phyloP scores from a whole-genome alignment of 2,329 filamentous ascomycete species.

The Pseudocercospora fijiensis region DNA sequence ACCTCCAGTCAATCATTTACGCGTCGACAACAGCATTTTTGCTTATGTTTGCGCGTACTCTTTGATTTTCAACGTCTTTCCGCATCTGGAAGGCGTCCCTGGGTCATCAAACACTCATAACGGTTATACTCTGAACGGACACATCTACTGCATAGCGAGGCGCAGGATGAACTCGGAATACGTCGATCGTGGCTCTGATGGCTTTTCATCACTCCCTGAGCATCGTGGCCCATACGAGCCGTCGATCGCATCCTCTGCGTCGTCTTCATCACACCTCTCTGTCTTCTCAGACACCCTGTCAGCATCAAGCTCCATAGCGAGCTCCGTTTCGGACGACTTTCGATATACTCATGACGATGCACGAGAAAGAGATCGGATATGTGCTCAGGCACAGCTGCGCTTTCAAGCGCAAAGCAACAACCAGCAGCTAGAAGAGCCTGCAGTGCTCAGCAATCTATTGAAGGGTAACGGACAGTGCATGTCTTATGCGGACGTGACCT shows the following conservation, averaged over 20 bases:
- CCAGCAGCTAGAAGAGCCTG: conserved; percentile 10
- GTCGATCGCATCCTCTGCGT: conserved; percentile 71
- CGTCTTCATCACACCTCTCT: conserved; percentile 73
- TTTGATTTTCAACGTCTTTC: conserved; percentile 29
- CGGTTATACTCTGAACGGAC: conserved; percentile 32
- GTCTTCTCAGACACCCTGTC: conserved; percentile 68
- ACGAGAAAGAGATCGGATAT: conserved; percentile 27
- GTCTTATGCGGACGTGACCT: conserved; percentile 41
- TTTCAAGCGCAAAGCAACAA: conserved; percentile 17
- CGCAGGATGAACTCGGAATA: conserved; percentile 33
- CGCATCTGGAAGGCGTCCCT: conserved; percentile 34
- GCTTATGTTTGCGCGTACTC: conserved; percentile 22
- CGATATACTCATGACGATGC: conserved; percentile 45
- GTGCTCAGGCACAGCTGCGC: conserved; percentile 26
- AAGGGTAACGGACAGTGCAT: conserved; percentile 22
- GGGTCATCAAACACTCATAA: conserved; percentile 25
- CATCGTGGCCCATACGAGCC: conserved; percentile 60
- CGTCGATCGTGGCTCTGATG: conserved; percentile 24
- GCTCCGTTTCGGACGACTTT: conserved; percentile 60
- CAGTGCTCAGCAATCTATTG: conserved; percentile 11
- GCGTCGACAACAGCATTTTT: conserved; percentile 8
- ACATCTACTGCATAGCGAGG: conserved; percentile 23
- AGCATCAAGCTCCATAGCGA: conserved; percentile 52
- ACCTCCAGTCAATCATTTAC: not conserved
- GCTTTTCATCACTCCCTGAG: conserved; percentile 39